These are phyloP conservation scores for Davidsoniella australis DNA, from an alignment of 2,329 filamentous ascomycete genomes.

Conservation along the genomic window DNA sequence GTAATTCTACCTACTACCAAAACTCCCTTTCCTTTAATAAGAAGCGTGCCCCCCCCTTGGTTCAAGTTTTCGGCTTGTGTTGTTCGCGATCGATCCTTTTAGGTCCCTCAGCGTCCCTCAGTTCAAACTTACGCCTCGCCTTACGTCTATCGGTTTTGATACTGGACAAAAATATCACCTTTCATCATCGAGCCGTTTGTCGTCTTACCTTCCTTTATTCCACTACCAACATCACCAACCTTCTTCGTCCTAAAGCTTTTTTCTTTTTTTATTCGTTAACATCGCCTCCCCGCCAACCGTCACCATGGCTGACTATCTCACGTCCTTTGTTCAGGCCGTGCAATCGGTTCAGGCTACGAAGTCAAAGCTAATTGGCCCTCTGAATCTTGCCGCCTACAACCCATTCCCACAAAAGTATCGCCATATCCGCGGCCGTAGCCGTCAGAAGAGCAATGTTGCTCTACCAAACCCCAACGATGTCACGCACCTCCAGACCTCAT, in stretches of 20 bases:
- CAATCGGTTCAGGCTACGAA: slow-evolving; percentile 19
- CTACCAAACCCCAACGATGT: slow-evolving; percentile 38
- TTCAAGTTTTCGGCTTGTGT: slow-evolving; percentile 3
- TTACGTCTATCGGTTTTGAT: background rate
- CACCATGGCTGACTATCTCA: slow-evolving; percentile 23
- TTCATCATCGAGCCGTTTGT: background rate
- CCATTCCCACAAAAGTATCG: slow-evolving; percentile 25
- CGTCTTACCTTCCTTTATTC: background rate
- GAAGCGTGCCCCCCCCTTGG: slow-evolving; percentile 7
- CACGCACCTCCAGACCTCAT: slow-evolving; percentile 62
- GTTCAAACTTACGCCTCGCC: slow-evolving; percentile 4
- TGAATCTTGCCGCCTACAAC: slow-evolving; percentile 27
- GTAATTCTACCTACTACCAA: background rate
- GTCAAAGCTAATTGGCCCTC: slow-evolving; percentile 24
- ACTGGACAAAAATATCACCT: background rate
- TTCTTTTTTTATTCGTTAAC: background rate
- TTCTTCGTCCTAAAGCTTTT: background rate
- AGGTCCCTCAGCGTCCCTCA: slow-evolving; percentile 8
- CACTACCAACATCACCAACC: background rate
- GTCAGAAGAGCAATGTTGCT: slow-evolving; percentile 23
- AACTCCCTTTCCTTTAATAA: slow-evolving; percentile 10
- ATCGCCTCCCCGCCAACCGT: background rate
- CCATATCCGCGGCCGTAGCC: slow-evolving; percentile 22
- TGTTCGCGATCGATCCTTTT: slow-evolving; percentile 12
- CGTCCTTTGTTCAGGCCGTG: slow-evolving; percentile 17